Percentiles rank a stretch among this genome's conserved stretches.
phyloP scores from a whole-genome alignment of 1,284 basidiomycete genomes.

The Sporisorium reilianum region DNA sequence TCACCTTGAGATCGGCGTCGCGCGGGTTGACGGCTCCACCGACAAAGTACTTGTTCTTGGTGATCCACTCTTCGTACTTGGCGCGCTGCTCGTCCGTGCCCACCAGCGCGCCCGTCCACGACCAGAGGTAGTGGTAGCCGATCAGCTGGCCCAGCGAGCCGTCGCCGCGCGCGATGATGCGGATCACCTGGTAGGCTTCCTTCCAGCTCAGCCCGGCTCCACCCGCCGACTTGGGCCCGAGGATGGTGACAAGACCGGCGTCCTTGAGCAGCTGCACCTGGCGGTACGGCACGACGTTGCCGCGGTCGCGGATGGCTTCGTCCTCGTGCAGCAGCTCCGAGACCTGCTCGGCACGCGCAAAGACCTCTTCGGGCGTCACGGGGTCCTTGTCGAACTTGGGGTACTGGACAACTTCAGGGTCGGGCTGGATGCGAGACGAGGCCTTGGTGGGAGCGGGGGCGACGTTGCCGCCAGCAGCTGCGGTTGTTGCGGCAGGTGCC shows the following conservation, averaged over 20 bases:
- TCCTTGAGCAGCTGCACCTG: slow-evolving; percentile 68
- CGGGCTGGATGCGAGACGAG: slow-evolving; percentile 57
- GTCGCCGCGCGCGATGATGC: slow-evolving; percentile 65
- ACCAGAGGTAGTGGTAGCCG: slow-evolving; percentile 63
- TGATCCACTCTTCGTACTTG: slow-evolving; percentile 51
- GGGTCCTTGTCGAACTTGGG: slow-evolving; percentile 56
- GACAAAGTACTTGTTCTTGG: slow-evolving; percentile 61
- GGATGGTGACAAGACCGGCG: slow-evolving; percentile 63
- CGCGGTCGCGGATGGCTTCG: slow-evolving; percentile 64
- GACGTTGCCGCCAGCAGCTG: slow-evolving; percentile 18
- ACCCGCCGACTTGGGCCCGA: slow-evolving; percentile 60
- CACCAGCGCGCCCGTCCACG: slow-evolving; percentile 60
- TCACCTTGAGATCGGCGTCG: slow-evolving; percentile 65
- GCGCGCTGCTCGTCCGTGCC: slow-evolving; percentile 62
- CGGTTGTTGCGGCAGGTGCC: slow-evolving; percentile 50
- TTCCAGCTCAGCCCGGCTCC: slow-evolving; percentile 63
- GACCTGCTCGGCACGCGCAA: slow-evolving; percentile 62
- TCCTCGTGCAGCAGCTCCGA: slow-evolving; percentile 61
- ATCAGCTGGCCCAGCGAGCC: slow-evolving; percentile 63
- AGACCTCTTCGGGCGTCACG: slow-evolving; percentile 56
- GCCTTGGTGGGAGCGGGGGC: slow-evolving; percentile 24
- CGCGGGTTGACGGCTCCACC: slow-evolving; percentile 69
- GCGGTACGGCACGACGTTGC: slow-evolving; percentile 66
- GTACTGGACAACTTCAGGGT: slow-evolving; percentile 61
- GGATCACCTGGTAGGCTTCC: slow-evolving; percentile 61